Evolutionary conservation across 2,329 filamentous ascomycete species (phyloP).

Genomic region (Alternaria ethzedia): DNA sequence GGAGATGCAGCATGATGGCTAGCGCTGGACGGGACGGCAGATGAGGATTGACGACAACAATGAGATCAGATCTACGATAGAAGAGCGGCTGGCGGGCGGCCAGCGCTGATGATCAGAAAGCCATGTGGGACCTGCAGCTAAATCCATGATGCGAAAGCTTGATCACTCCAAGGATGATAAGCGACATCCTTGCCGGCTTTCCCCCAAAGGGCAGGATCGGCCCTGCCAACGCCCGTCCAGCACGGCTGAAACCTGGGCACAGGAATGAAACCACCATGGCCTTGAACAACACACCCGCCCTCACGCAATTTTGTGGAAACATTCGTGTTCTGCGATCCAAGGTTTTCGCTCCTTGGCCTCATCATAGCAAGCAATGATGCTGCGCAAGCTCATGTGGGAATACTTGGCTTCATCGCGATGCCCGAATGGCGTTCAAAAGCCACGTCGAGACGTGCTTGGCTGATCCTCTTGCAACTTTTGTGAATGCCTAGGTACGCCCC

Average conservation of each 20-base stretch:
- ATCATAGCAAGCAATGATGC: neutral
- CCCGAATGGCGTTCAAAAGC: neutral
- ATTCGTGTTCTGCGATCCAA: neutral
- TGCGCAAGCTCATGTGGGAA: neutral
- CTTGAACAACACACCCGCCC: neutral
- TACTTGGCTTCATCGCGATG: neutral
- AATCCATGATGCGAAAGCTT: conserved; percentile 1
- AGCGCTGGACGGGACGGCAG: neutral
- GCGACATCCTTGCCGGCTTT: neutral
- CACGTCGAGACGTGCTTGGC: neutral
- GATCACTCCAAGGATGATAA: conserved; percentile 7
- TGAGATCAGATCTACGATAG: neutral
- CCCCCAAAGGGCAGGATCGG: neutral
- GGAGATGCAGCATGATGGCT: neutral
- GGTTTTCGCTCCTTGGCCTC: neutral
- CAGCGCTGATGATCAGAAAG: conserved; percentile 1
- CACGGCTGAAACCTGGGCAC: neutral
- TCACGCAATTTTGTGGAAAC: neutral
- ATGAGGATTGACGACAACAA: neutral
- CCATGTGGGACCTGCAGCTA: conserved; percentile 12
- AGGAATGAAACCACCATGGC: neutral
- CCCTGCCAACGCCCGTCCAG: neutral
- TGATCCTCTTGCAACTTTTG: neutral
- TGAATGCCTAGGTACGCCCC: neutral
- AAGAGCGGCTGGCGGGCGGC: neutral